Evolutionary conservation across 2,329 filamentous ascomycete genomes (phyloP), one percentile per base, ranked within the genome.

Genomic region (Byssothecium circinans): DNA sequence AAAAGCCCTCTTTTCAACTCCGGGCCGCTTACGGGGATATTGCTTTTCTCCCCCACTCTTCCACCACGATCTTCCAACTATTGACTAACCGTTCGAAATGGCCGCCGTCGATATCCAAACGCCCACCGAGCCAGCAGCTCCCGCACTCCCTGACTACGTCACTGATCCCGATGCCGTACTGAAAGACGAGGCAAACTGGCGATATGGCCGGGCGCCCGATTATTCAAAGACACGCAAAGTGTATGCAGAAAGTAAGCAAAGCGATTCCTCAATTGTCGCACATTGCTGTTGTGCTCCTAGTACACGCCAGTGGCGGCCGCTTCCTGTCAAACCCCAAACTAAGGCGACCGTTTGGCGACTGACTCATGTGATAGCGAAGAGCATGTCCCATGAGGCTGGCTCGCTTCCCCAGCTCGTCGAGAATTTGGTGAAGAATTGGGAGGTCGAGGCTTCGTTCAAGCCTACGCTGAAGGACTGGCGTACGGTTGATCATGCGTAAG

Each of bases 351-450:
- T 27, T 23, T 39, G 37, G 4, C 20, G 11, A 23, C 22, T 15
- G 37, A 22, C 22, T 25, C 11, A 11, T 41, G 39, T 41, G 19
- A 36, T 37, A 87, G 83, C 80, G 43, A 86, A 84, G 66, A 74
- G 70, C 29, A 76, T 73, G 67, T 77, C 69, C 58, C 84, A 87
- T 65, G 68, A 70, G 37, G 73, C 81, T 3, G 76, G 75, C 29
- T 83, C 78, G 46, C 77, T 87, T 2, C 78, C 81, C 12, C 70
- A 78, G 40, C 77, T 87, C 4, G 83, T 87, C 32, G 80, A 87
- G 65, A 87, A 87, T 61, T 78, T 87, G 1, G 84, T 87, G 62
- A 87, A 87, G 73, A 87, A 87, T 65, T 87, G 84, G 85, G 84
- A 87, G 67, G 80, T 87, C 42, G 84, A 87, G 66, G 85, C 85